These are phyloP conservation scores for Candida mattraensis DNA, from an alignment of 805 yeast species.

Conservation along the genomic window DNA sequence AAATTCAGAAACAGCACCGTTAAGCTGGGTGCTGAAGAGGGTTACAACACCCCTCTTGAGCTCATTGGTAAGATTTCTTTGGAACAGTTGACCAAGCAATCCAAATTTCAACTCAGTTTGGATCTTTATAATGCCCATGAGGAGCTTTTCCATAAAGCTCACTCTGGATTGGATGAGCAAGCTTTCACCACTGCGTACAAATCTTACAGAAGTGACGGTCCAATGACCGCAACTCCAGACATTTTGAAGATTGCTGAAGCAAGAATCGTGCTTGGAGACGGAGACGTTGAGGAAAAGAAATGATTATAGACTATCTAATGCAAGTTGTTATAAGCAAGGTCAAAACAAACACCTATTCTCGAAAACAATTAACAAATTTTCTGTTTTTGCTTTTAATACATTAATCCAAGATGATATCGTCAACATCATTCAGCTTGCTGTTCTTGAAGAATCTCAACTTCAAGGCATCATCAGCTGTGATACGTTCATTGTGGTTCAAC, in stretches of 20 bases:
- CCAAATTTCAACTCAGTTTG: constrained; percentile 54
- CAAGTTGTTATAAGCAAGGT: too few relatives aligned
- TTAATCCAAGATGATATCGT: constrained; percentile 27
- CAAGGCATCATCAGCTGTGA: constrained; percentile 57
- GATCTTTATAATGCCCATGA: constrained; percentile 56
- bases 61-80: constrained; percentile 6
- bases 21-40: constrained; percentile 74
- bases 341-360: too few relatives aligned
- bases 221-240: constrained; percentile 46
- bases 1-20: constrained; percentile 59
- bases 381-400: too few relatives aligned
- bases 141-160: constrained; percentile 42
- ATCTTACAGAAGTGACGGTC: constrained; percentile 67
- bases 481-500: constrained; percentile 56
- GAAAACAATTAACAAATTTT: too few relatives aligned
- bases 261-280: constrained; percentile 39
- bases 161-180: constrained; percentile 26
- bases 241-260: constrained; percentile 39
- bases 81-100: constrained; percentile 33
- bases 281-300: constrained; percentile 12
- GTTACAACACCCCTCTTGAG: constrained; percentile 54
- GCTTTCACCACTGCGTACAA: constrained; percentile 43
- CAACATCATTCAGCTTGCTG: constrained; percentile 23
- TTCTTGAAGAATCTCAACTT: constrained; percentile 60
- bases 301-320: too few relatives aligned